Conservation (phyloP, 164 flowering plant genomes). For the Platanus orientalis region DNA sequence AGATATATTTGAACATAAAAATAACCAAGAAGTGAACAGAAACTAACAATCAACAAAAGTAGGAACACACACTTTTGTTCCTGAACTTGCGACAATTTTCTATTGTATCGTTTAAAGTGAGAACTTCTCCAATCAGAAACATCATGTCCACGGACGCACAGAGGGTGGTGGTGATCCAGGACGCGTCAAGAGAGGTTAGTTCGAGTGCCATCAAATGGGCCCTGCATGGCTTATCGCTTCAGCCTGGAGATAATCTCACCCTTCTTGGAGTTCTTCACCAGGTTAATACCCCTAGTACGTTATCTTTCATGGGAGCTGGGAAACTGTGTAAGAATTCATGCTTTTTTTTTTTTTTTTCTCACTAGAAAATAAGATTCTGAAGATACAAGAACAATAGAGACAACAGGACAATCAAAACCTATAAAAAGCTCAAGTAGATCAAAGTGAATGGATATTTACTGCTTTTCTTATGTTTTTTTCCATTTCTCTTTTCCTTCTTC, state of each 20-base stretch:
- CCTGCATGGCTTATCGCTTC: slow-evolving; percentile 34
- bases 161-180: slow-evolving; percentile 65
- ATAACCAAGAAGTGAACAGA: background rate
- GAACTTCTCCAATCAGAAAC: slow-evolving; percentile 1
- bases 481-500: background rate
- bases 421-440: background rate
- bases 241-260: slow-evolving; percentile 52
- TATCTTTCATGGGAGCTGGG: slow-evolving; percentile 33
- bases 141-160: slow-evolving; percentile 24
- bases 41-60: background rate
- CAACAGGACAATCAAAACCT: too few relatives aligned
- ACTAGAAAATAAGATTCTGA: background rate
- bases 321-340: slow-evolving; percentile 38
- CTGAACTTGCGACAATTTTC: background rate
- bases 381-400: background rate
- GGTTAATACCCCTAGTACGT: slow-evolving; percentile 72
- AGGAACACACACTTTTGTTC: background rate
- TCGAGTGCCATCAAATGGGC: slow-evolving; percentile 35
- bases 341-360: slow-evolving; percentile 8
- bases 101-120: background rate
- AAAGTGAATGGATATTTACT: background rate
- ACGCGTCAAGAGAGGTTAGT: slow-evolving; percentile 46
- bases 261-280: slow-evolving; percentile 63
- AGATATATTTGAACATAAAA: background rate
- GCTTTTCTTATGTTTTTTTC: background rate